phyloP scores from a whole-genome alignment of 1,139 yeast species.

The Candida sp. region DNA sequence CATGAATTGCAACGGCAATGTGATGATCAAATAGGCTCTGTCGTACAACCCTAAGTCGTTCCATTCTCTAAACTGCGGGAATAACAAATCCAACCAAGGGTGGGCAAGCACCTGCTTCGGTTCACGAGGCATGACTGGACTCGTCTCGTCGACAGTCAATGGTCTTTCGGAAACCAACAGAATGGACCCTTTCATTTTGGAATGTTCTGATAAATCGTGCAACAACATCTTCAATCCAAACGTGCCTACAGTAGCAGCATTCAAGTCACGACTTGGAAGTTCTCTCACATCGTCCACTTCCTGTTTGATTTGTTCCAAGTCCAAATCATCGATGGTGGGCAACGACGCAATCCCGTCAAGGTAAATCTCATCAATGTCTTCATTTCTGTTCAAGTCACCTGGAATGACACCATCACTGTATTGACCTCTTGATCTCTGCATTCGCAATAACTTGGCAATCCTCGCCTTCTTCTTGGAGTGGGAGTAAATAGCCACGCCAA shows the following conservation, averaged over 20 bases:
- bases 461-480: slow-evolving; percentile 30
- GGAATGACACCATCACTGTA: slow-evolving; percentile 14
- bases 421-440: slow-evolving; percentile 34
- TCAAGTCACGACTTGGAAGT: slow-evolving; percentile 13
- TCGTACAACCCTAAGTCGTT: slow-evolving; percentile 8
- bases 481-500: slow-evolving; percentile 39
- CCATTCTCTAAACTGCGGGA: slow-evolving; percentile 17
- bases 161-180: slow-evolving; percentile 18
- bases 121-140: background rate
- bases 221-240: slow-evolving; percentile 40
- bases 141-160: slow-evolving; percentile 16
- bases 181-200: slow-evolving; percentile 17
- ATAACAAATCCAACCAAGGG: slow-evolving; percentile 23
- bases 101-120: background rate
- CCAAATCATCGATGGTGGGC: slow-evolving; percentile 37
- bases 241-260: slow-evolving; percentile 24
- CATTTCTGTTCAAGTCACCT: slow-evolving; percentile 9
- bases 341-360: slow-evolving; percentile 28
- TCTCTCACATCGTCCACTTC: slow-evolving; percentile 21
- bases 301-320: slow-evolving; percentile 24
- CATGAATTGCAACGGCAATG: slow-evolving; percentile 47
- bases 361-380: slow-evolving; percentile 24
- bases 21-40: slow-evolving; percentile 28
- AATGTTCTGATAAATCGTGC: slow-evolving; percentile 35
- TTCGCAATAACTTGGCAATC: slow-evolving; percentile 22